Base-by-base conservation (phyloP, 2,329 filamentous ascomycete species). In the Curvularia eragrostidis region DNA sequence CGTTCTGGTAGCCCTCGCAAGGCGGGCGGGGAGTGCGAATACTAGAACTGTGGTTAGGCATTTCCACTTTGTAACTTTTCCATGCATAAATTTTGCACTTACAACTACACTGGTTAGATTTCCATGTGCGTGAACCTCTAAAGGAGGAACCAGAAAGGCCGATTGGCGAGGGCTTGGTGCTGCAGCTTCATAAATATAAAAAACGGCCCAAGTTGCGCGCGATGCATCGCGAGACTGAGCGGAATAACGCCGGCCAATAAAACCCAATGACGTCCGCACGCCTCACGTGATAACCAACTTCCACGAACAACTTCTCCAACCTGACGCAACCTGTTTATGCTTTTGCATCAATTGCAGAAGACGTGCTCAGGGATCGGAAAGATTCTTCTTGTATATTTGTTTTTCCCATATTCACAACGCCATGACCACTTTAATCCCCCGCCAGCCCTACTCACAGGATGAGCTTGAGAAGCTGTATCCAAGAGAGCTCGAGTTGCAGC, bases 401-500 rank as follows among this genome's bases (percentile, higher is more conserved):
- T 24, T 2, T 30, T 41, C 50, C 24, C 34, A 4, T n/a, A 7
- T 34, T 24, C 5, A 19, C 23, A 13, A 6, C 48, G 61, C 28
- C 21, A 98, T 98, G 94, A 90, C 93, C 12, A 89, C 89, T 39
- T 84, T 96, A 43, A 79, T 84, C 43, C 91, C 91, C 48, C 87
- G 91, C 56, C 81, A 85, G 55, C 87, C 91, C 0, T 98, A 98
- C 80, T 88, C 89, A 43, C 81, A 88, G 65, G 88, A 91, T 58
- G 93, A 98, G 83, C 86, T 98, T 48, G 82, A 84, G 42, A 81
- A 82, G 70, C 87, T 98, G 58, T 99, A 97, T 79, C 95, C 95
- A 1, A 79, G 87, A 54, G 82, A 85, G 43, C 83, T 99, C 58
- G 85, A 94, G 75, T 86, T 99, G 34, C 90, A 95, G 75, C 87